Percentiles rank a stretch among this genome's conserved stretches.
phyloP scores from a whole-genome alignment of 2,329 filamentous ascomycete species.

The Thermoascus crustaceus region DNA sequence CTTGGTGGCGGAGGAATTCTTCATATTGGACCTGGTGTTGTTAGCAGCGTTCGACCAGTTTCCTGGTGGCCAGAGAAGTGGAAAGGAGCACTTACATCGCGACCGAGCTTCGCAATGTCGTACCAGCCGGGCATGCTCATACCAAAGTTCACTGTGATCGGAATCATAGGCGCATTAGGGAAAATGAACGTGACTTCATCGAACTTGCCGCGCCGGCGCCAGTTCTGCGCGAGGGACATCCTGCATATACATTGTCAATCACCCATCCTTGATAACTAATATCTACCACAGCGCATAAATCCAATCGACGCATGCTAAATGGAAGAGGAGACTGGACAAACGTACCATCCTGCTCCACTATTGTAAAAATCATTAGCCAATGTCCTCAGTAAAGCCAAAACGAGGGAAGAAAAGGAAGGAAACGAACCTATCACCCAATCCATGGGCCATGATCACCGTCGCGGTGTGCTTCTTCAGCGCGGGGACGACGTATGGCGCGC shows the following conservation, averaged over 20 bases:
- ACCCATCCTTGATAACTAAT: no score
- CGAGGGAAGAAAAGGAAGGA: not conserved
- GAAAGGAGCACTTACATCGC: slow-evolving; percentile 26
- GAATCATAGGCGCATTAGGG: slow-evolving; percentile 79
- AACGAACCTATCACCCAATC: slow-evolving; percentile 73
- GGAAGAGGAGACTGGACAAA: slow-evolving; percentile 1
- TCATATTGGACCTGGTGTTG: slow-evolving; percentile 31
- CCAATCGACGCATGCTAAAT: no score
- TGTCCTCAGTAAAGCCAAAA: not conserved
- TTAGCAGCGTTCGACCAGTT: not conserved
- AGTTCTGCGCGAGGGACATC: slow-evolving; percentile 77
- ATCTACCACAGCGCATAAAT: not conserved
- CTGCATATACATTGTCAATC: slow-evolving; percentile 26
- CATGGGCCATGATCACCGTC: slow-evolving; percentile 90
- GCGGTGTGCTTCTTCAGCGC: slow-evolving; percentile 79
- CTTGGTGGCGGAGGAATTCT: slow-evolving; percentile 34
- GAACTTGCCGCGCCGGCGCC: slow-evolving; percentile 69
- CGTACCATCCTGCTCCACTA: slow-evolving; percentile 44
- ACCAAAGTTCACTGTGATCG: slow-evolving; percentile 73
- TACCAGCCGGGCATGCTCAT: slow-evolving; percentile 68
- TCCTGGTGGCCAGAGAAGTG: not conserved
- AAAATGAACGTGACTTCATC: slow-evolving; percentile 90
- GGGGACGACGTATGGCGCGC: slow-evolving; percentile 62
- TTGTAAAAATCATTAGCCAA: not conserved
- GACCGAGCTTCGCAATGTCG: slow-evolving; percentile 39